Conservation (phyloP, 345 rosid species). For the Citrus glauca region DNA sequence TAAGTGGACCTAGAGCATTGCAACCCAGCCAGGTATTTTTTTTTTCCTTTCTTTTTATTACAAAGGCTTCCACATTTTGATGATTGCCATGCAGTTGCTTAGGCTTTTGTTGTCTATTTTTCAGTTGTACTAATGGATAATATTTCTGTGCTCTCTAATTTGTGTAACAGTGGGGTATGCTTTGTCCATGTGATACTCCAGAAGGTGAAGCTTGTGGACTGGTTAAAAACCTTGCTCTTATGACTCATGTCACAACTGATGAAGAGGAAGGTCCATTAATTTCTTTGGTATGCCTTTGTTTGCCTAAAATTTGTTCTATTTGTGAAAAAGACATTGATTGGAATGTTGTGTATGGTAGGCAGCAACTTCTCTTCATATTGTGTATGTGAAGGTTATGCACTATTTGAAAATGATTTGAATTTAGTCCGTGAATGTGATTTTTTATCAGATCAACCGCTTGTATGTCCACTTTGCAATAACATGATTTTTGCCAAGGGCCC, state of each 20-base stretch:
- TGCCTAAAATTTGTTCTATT: slow-evolving; percentile 4
- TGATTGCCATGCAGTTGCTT: neutral
- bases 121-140: neutral
- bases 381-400: neutral
- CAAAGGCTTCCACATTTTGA: neutral
- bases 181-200: slow-evolving; percentile 98
- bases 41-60: slow-evolving; percentile 6
- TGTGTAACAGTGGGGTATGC: slow-evolving; percentile 89
- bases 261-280: slow-evolving; percentile 87
- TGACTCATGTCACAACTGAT: slow-evolving; percentile 98
- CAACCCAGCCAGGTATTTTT: slow-evolving; percentile 89
- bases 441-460: neutral
- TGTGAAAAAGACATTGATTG: neutral
- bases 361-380: neutral
- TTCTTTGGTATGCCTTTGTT: slow-evolving; percentile 47
- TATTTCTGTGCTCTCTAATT: neutral
- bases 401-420: neutral
- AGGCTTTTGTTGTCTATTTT: slow-evolving; percentile 5
- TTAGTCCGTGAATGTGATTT: neutral
- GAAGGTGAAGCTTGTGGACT: slow-evolving; percentile 97
- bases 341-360: neutral
- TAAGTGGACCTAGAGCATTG: slow-evolving; percentile 97
- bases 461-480: neutral
- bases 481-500: neutral
- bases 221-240: slow-evolving; percentile 93